Evolutionary conservation across 2,329 filamentous ascomycete genomes (phyloP).

Genomic region (Acephala macrosclerotiorum): DNA sequence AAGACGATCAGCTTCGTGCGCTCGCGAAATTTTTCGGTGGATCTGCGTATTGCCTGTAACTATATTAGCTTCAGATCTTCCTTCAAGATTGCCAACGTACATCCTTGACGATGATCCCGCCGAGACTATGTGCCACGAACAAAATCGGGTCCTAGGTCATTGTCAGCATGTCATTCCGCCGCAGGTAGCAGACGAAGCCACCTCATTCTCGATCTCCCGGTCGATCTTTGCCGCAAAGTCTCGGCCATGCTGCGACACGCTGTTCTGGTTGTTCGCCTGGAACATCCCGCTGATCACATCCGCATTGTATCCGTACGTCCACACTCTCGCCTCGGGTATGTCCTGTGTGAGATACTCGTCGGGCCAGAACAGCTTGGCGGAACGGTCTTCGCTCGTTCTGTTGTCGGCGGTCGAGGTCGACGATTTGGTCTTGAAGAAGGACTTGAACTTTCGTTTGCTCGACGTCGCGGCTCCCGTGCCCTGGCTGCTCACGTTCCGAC

Average conservation of each 20-base stretch:
- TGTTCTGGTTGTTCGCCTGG: constrained; percentile 47
- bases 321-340: constrained; percentile 46
- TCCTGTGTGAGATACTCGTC: constrained; percentile 47
- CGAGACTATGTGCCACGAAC: constrained; percentile 4
- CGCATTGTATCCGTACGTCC: constrained; percentile 52
- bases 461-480: neutral
- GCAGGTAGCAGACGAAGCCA: constrained; percentile 13
- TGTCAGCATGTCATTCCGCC: neutral
- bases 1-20: constrained; percentile 17
- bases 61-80: neutral
- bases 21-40: neutral
- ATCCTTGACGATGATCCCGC: constrained; percentile 9
- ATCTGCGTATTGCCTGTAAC: neutral
- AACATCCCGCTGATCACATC: constrained; percentile 47
- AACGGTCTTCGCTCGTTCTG: neutral
- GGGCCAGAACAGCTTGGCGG: constrained; percentile 44
- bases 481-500: constrained; percentile 6
- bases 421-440: neutral
- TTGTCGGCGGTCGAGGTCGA: neutral
- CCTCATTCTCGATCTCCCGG: constrained; percentile 44
- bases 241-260: constrained; percentile 46
- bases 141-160: neutral
- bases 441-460: neutral
- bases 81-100: neutral
- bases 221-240: constrained; percentile 42